phyloP scores from a whole-genome alignment of 2,329 filamentous ascomycete species.

The Claviceps monticola region DNA sequence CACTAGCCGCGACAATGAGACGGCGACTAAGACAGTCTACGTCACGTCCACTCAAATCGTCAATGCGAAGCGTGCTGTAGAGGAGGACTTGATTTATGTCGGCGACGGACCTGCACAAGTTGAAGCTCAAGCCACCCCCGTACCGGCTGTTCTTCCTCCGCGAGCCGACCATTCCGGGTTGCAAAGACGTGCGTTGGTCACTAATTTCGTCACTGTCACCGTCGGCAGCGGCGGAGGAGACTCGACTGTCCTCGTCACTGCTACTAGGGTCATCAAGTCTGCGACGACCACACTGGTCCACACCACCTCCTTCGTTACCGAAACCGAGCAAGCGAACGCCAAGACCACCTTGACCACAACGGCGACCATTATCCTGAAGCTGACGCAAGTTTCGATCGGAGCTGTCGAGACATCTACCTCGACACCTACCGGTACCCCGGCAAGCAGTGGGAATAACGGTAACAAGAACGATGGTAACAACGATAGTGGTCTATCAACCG shows the following conservation, averaged over 20 bases:
- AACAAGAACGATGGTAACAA: background rate
- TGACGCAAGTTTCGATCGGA: slow-evolving; percentile 19
- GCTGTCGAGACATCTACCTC: slow-evolving; percentile 16
- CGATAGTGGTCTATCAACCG: slow-evolving; percentile 22
- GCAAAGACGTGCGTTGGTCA: slow-evolving; percentile 21
- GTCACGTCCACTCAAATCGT: slow-evolving; percentile 20
- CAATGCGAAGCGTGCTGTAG: slow-evolving; percentile 20
- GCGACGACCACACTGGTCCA: slow-evolving; percentile 18
- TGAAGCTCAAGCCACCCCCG: slow-evolving; percentile 8
- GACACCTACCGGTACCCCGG: slow-evolving; percentile 13
- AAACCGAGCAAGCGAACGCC: slow-evolving; percentile 21
- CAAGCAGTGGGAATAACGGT: slow-evolving; percentile 8
- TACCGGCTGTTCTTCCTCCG: slow-evolving; percentile 7
- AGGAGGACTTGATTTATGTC: background rate
- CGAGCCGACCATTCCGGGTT: slow-evolving; percentile 9
- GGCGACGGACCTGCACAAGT: slow-evolving; percentile 6
- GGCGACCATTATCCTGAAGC: slow-evolving; percentile 22
- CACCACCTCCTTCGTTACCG: slow-evolving; percentile 17
- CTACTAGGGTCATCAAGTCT: slow-evolving; percentile 18
- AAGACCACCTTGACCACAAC: slow-evolving; percentile 24
- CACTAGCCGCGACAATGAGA: slow-evolving; percentile 20
- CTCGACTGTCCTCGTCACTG: slow-evolving; percentile 15
- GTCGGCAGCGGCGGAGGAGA: slow-evolving; percentile 10
- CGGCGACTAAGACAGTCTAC: slow-evolving; percentile 22
- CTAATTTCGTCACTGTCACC: slow-evolving; percentile 19